These are phyloP conservation scores for Pseudozyma tsukubaensis DNA, from an alignment of 1,284 basidiomycete species.

Conservation along the genomic window DNA sequence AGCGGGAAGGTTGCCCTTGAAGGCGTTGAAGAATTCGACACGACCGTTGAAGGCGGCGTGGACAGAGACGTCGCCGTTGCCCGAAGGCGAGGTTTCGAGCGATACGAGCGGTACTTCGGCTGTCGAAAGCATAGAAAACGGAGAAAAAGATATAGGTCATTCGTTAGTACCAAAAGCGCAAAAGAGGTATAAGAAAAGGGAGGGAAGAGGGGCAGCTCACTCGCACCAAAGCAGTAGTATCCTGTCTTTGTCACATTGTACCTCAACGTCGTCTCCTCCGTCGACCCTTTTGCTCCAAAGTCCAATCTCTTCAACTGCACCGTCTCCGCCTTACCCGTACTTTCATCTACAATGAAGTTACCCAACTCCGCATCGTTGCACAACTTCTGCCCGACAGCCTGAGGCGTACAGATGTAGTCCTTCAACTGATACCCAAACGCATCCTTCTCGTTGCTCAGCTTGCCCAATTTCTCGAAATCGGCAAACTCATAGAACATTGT, in stretches of 20 bases:
- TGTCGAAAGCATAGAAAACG: constrained; percentile 68
- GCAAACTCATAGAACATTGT: constrained; percentile 95
- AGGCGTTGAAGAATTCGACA: constrained; percentile 88
- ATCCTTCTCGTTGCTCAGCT: constrained; percentile 63
- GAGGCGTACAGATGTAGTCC: constrained; percentile 76
- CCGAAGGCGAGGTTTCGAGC: constrained; percentile 52
- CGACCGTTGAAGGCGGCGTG: constrained; percentile 85
- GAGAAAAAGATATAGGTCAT: not conserved
- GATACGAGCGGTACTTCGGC: constrained; percentile 87
- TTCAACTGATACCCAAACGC: constrained; percentile 61
- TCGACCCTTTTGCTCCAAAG: constrained; percentile 34
- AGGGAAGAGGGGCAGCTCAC: constrained; percentile 41
- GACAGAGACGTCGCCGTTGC: constrained; percentile 12
- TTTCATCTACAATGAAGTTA: constrained; percentile 59
- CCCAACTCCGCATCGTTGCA: constrained; percentile 55
- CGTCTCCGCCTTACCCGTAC: constrained; percentile 21
- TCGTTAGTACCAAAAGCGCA: not conserved
- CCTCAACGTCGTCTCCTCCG: constrained; percentile 24
- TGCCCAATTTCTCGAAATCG: constrained; percentile 86
- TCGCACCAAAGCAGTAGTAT: constrained; percentile 91
- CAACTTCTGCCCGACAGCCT: constrained; percentile 40
- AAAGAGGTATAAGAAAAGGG: not conserved
- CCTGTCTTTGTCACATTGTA: constrained; percentile 88
- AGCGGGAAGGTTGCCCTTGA: constrained; percentile 88
- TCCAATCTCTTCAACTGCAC: constrained; percentile 53